These are phyloP conservation scores for Eucalyptus pauciflora DNA, from an alignment of 345 rosid species.

Conservation along the genomic window DNA sequence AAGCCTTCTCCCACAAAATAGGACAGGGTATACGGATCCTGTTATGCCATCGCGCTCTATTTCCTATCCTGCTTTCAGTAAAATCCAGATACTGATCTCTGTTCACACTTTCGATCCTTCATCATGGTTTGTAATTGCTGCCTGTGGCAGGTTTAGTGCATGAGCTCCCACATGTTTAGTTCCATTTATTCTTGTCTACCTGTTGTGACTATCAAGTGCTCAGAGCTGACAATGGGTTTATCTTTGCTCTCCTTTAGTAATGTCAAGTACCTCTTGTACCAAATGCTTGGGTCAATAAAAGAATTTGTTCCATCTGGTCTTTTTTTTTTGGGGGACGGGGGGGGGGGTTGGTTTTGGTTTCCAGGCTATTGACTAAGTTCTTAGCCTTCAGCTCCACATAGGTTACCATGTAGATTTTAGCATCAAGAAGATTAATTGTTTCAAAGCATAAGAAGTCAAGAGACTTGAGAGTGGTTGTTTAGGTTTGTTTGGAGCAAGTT, in stretches of 20 bases:
- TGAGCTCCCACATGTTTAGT: background rate
- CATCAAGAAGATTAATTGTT: background rate
- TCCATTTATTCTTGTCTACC: background rate
- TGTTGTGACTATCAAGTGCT: background rate
- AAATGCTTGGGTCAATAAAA: background rate
- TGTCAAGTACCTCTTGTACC: background rate
- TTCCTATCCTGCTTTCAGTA: background rate
- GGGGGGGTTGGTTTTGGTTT: background rate
- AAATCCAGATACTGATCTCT: background rate
- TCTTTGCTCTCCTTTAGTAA: background rate
- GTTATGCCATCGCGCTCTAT: background rate
- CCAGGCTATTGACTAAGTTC: background rate
- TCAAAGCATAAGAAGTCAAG: background rate
- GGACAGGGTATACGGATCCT: background rate
- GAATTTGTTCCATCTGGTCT: background rate
- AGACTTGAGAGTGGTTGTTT: background rate
- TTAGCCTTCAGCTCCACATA: background rate
- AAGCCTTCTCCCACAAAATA: background rate
- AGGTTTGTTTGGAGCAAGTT: background rate
- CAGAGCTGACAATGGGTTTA: background rate
- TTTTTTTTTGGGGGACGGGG: fast-evolving
- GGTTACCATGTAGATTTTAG: background rate
- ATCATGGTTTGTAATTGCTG: background rate
- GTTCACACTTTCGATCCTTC: background rate
- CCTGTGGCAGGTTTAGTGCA: background rate